phyloP scores from a whole-genome alignment of 2,329 filamentous ascomycete species.

The Venturia aucupariae region DNA sequence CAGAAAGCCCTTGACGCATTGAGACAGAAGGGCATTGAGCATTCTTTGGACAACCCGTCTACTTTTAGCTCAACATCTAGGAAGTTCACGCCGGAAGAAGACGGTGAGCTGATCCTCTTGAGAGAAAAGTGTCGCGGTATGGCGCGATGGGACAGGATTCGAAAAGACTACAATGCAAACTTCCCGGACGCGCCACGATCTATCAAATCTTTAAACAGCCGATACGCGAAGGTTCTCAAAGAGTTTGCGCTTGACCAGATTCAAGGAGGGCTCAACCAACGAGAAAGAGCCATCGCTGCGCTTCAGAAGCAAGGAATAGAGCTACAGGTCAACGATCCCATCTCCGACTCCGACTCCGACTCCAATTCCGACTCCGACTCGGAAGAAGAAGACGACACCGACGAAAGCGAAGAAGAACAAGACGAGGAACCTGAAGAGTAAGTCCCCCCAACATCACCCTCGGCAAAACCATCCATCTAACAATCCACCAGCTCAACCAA shows the following conservation, averaged over 20 bases:
- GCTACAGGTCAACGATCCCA: neutral
- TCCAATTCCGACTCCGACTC: neutral
- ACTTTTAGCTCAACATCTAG: neutral
- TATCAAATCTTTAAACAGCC: neutral
- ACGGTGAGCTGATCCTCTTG: constrained; percentile 1
- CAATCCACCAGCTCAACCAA: neutral
- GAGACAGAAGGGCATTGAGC: neutral
- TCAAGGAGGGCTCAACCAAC: neutral
- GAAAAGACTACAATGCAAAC: neutral
- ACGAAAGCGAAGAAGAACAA: neutral
- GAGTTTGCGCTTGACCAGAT: neutral
- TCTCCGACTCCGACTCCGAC: neutral
- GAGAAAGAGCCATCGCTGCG: neutral
- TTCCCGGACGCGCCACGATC: neutral
- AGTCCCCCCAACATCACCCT: neutral
- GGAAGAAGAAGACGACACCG: neutral
- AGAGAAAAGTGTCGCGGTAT: neutral
- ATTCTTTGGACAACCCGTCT: neutral
- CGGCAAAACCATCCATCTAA: neutral
- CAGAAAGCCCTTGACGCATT: neutral
- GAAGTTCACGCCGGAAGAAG: constrained; percentile 1
- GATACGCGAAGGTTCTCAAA: neutral
- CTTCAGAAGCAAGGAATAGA: neutral
- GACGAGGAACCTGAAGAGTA: constrained; percentile 1
- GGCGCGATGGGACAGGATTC: neutral